A percentile compares a stretch with the other conserved stretches of the same genome.
phyloP scores from a whole-genome alignment of 495 filamentous ascomycete species.

The Hyphodiscus hymeniophilus region DNA sequence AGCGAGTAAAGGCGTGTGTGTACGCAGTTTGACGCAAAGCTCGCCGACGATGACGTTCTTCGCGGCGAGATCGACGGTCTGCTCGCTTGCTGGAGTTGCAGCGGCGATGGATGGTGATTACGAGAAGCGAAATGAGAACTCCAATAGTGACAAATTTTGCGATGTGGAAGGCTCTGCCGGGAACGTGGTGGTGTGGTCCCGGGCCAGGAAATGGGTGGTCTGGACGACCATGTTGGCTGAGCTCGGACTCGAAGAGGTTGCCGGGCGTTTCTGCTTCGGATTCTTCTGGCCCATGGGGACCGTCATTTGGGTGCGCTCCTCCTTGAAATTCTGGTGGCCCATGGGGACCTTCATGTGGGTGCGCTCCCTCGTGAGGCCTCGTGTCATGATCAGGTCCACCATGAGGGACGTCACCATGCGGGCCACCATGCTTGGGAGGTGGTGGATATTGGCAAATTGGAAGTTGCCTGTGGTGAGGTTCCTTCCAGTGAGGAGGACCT shows the following conservation, averaged over 20 bases:
- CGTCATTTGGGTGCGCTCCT: neutral
- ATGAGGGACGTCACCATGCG: neutral
- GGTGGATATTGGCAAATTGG: slow-evolving; percentile 18
- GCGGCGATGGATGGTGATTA: slow-evolving; percentile 26
- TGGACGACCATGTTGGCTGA: slow-evolving; percentile 3
- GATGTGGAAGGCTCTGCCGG: slow-evolving; percentile 7
- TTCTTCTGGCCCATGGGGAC: neutral
- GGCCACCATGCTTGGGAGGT: slow-evolving; percentile 3
- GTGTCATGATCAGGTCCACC: neutral
- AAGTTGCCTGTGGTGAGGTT: slow-evolving; percentile 10
- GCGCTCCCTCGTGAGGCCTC: neutral
- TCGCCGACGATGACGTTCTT: slow-evolving; percentile 32
- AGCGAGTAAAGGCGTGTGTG: slow-evolving; percentile 22
- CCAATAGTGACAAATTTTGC: slow-evolving; percentile 18
- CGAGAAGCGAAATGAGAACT: slow-evolving; percentile 26
- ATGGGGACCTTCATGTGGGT: neutral
- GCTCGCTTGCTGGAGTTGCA: slow-evolving; percentile 20
- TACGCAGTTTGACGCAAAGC: slow-evolving; percentile 33
- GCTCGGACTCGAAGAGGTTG: neutral
- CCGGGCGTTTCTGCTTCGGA: neutral
- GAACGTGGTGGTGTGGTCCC: slow-evolving; percentile 2
- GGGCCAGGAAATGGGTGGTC: neutral
- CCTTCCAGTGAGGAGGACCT: slow-evolving; percentile 5
- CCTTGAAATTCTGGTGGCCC: neutral
- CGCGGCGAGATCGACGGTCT: slow-evolving; percentile 23